Evolutionary conservation across 805 yeast genomes (phyloP), one percentile per base, ranked within the genome.

Genomic region (Barnettozyma botsteinii): DNA sequence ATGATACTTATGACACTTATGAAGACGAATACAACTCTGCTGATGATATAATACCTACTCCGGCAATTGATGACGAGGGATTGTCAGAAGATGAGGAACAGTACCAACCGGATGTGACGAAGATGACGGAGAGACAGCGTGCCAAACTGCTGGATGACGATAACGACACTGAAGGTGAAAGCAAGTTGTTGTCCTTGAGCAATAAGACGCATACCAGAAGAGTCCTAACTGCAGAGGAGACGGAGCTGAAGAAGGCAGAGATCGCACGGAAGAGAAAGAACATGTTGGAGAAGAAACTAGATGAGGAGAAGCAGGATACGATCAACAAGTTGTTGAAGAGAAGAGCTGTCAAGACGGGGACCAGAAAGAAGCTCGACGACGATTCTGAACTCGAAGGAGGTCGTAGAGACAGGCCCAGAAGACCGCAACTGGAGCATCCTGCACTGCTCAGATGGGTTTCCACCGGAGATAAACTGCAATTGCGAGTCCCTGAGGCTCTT

Each of bases 281-380:
- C 56, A 73, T 87, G 52, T 79, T 81, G 50, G 88, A 81, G 53
- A 81, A 82, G 63, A 78, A 82, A 48, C 64, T 86, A 30, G 97
- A 89, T 55, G 96, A 86, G 59, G 98, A 93, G 61, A 93, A 93
- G 58, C 76, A 81, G 55, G 97, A 91, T 48, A 89, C 97, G 0
- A 70, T 91, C 48, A 91, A 91, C 59, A 86, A 85, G 59, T 66
- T 91, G 48, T 67, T 91, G 48, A 81, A 85, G 61, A 79, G 89
- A 60, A 73, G 96, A 47, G 96, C 96, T 1, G 78, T 77, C 35
- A 83, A 83, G 56, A 52, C 49, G 0, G 49, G 48, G 9, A 51
- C 53, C 7, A 46, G 54, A 7, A 24, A 49, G 25, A 48, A 44
- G 25, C 46, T 46, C 11, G 56, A 51, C 14, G 55, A 53, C 8